Percentiles rank a stretch among this genome's conserved stretches.
These are phyloP conservation scores for Aspergillus pseudoviridinutans DNA, from an alignment of 2,329 filamentous ascomycete species.

Conservation along the genomic window DNA sequence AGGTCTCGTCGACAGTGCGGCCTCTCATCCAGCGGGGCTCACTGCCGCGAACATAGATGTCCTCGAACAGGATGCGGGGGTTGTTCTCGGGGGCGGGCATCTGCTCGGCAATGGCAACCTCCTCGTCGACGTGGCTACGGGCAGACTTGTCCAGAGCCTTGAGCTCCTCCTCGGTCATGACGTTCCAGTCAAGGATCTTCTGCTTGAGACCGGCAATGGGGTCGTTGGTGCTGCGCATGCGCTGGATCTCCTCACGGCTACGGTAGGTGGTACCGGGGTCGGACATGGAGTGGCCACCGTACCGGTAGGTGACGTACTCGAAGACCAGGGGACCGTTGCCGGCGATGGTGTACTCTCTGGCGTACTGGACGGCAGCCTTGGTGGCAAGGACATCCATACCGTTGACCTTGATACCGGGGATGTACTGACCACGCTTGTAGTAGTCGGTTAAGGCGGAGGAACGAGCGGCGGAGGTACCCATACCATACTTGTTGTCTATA, in stretches of 20 bases:
- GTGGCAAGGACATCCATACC: conserved; percentile 97
- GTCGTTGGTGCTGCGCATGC: conserved; percentile 98
- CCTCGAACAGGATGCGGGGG: conserved; percentile 84
- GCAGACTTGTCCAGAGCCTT: conserved; percentile 96
- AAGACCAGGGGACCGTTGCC: conserved; percentile 93
- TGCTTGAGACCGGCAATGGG: conserved; percentile 97
- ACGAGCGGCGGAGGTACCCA: conserved; percentile 90
- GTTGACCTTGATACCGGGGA: conserved; percentile 96
- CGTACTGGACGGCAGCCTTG: conserved; percentile 92
- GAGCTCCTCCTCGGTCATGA: conserved; percentile 89
- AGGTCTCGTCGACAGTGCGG: conserved; percentile 86
- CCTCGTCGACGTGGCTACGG: conserved; percentile 75
- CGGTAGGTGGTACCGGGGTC: conserved; percentile 99
- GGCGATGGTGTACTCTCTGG: conserved; percentile 76
- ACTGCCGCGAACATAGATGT: conserved; percentile 85
- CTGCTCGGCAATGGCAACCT: conserved; percentile 85
- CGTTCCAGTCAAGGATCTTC: conserved; percentile 94
- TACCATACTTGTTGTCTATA: conserved; percentile 97
- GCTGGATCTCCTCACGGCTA: conserved; percentile 98
- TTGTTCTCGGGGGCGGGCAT: conserved; percentile 78
- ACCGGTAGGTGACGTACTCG: conserved; percentile 99
- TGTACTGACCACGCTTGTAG: conserved; percentile 99
- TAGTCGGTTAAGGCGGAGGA: conserved; percentile 94
- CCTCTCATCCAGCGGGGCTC: conserved; percentile 88
- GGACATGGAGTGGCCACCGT: conserved; percentile 99